phyloP scores from a whole-genome alignment of 1,284 basidiomycete genomes.

The Boletus hoseneyae region DNA sequence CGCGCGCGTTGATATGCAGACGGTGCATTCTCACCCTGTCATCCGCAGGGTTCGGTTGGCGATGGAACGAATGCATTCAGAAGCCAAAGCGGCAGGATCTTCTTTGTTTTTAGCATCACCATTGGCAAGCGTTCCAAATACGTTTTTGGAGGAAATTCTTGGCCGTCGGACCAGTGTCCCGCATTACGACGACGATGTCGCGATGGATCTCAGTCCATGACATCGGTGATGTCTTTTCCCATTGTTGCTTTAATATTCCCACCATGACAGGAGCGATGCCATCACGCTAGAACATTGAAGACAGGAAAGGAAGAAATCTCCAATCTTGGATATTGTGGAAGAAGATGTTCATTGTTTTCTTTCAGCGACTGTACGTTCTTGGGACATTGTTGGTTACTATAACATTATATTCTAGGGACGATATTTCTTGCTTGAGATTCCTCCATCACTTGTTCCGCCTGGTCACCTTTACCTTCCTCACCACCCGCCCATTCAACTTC shows the following conservation, averaged over 20 bases:
- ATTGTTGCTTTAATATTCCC: constrained; percentile 7
- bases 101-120: constrained; percentile 63
- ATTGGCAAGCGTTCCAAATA: constrained; percentile 52
- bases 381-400: constrained; percentile 35
- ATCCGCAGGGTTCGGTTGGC: constrained; percentile 62
- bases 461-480: constrained; percentile 15
- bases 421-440: constrained; percentile 30
- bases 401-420: constrained; percentile 36
- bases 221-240: constrained; percentile 1
- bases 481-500: constrained; percentile 1
- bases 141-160: constrained; percentile 65
- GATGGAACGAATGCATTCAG: constrained; percentile 55
- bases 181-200: constrained; percentile 29
- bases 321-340: constrained; percentile 26
- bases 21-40: constrained; percentile 63
- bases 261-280: constrained; percentile 4
- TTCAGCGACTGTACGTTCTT: constrained; percentile 32
- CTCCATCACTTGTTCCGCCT: constrained; percentile 3
- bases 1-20: constrained; percentile 56
- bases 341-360: constrained; percentile 10
- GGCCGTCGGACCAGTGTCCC: constrained; percentile 24
- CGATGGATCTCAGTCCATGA: constrained; percentile 43
- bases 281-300: constrained; percentile 4
- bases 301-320: neutral
- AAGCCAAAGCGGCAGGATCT: constrained; percentile 39